Evolutionary conservation across 805 yeast species (phyloP).

Genomic region (Metschnikowia arizonensis): DNA sequence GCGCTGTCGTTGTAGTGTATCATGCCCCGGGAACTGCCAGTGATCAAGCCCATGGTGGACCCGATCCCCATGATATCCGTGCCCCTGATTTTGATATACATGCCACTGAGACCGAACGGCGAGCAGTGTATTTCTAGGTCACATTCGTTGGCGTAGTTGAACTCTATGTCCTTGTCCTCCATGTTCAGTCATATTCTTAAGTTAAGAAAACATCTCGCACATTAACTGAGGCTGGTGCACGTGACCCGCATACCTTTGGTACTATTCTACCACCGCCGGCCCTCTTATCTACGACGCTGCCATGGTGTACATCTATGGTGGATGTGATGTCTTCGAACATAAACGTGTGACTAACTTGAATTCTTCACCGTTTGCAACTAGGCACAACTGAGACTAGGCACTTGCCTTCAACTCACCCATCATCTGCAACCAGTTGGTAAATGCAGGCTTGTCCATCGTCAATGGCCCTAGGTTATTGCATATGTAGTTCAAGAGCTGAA

Average conservation of each 20-base stretch:
- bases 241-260: background rate
- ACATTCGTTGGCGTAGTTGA: conserved; percentile 47
- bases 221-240: background rate
- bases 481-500: conserved; percentile 30
- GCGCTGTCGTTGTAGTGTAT: conserved; percentile 47
- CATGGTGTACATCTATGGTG: too few relatives aligned
- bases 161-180: conserved; percentile 20
- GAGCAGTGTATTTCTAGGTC: conserved; percentile 54
- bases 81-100: conserved; percentile 45
- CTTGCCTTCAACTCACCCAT: background rate
- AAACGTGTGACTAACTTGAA: background rate
- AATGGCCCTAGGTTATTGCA: conserved; percentile 21
- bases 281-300: too few relatives aligned
- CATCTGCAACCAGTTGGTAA: background rate
- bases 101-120: conserved; percentile 52
- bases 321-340: too few relatives aligned
- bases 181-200: background rate
- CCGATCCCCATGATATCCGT: conserved; percentile 53
- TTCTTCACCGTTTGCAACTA: background rate
- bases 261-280: too few relatives aligned
- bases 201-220: background rate
- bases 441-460: conserved; percentile 1
- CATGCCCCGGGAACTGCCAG: conserved; percentile 47
- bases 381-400: background rate
- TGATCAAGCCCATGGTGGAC: conserved; percentile 53